These are phyloP conservation scores for Corchorus capsularis DNA, from an alignment of 345 rosid species.

Conservation along the genomic window DNA sequence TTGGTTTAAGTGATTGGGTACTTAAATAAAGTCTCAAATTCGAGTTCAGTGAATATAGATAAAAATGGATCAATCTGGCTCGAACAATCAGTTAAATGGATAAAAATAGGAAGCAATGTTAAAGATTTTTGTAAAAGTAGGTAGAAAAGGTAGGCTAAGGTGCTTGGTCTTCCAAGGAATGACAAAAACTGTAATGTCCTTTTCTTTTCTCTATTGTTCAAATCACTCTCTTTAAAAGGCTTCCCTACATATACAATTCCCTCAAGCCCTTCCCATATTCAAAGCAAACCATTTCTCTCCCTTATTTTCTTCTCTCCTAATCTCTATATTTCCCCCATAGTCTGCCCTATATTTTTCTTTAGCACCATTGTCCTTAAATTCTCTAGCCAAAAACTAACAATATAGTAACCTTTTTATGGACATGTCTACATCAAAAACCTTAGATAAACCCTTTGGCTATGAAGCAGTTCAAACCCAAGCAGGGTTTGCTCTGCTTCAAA, in stretches of 20 bases:
- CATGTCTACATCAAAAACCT: constrained; percentile 34
- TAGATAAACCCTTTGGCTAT: constrained; percentile 32
- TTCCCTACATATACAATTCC: constrained; percentile 12
- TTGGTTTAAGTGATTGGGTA: too few species aligned
- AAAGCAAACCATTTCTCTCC: not conserved
- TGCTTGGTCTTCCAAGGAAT: constrained; percentile 28
- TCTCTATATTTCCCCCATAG: not conserved
- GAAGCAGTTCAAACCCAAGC: constrained; percentile 36
- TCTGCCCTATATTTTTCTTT: not conserved
- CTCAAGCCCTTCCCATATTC: constrained; percentile 17
- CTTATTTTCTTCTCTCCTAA: not conserved
- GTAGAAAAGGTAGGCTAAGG: constrained; percentile 29
- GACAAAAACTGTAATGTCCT: constrained; percentile 28
- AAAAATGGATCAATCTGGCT: too few species aligned
- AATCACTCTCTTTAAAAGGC: constrained; percentile 42
- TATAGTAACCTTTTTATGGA: constrained; percentile 12
- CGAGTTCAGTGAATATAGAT: too few species aligned
- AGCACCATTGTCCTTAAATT: not conserved
- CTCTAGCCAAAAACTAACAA: not conserved
- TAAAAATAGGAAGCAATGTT: not conserved
- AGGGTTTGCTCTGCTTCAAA: constrained; percentile 55
- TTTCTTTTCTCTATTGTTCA: constrained; percentile 24
- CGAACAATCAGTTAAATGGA: too few species aligned
- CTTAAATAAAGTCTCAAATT: too few species aligned
- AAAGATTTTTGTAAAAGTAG: constrained; percentile 23